Conservation (phyloP, 371 early-diverging fungal species). For the Parasitella parasitica region DNA sequence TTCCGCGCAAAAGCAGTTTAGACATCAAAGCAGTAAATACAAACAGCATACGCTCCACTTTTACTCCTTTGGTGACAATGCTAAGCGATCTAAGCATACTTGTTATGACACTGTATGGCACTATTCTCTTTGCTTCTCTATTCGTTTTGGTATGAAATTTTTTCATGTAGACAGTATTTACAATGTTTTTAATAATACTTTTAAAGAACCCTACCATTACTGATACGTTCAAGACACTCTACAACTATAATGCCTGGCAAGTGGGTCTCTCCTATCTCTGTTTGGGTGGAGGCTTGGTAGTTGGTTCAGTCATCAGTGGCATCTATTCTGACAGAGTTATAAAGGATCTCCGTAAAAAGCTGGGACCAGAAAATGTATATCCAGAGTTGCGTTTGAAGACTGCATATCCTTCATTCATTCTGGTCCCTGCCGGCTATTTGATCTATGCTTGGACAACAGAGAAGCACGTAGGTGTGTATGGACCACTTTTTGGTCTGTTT, state of each 20-base stretch:
- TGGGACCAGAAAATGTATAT: conserved; percentile 1
- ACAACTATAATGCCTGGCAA: conserved; percentile 29
- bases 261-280: conserved; percentile 51
- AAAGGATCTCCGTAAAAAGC: conserved; percentile 17
- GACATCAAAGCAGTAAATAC: not conserved
- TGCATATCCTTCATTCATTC: conserved; percentile 42
- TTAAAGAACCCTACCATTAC: conserved; percentile 42
- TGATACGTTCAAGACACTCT: conserved; percentile 34
- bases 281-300: conserved; percentile 45
- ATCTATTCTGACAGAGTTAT: conserved; percentile 48
- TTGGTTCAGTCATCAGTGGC: conserved; percentile 50
- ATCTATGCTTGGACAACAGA: conserved; percentile 56
- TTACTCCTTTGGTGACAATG: conserved; percentile 26
- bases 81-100: conserved; percentile 25
- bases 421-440: conserved; percentile 54
- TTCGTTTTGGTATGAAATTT: too few relatives aligned
- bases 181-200: not conserved
- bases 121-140: conserved; percentile 29
- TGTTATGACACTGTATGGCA: conserved; percentile 26
- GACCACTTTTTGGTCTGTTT: conserved; percentile 50
- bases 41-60: not conserved
- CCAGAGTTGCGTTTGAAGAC: conserved; percentile 49
- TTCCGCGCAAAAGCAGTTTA: not conserved
- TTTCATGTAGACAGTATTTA: conserved; percentile 16
- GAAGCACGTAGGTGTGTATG: conserved; percentile 37